Conservation (phyloP, 2,329 filamentous ascomycete species). For the Alternaria sp. region DNA sequence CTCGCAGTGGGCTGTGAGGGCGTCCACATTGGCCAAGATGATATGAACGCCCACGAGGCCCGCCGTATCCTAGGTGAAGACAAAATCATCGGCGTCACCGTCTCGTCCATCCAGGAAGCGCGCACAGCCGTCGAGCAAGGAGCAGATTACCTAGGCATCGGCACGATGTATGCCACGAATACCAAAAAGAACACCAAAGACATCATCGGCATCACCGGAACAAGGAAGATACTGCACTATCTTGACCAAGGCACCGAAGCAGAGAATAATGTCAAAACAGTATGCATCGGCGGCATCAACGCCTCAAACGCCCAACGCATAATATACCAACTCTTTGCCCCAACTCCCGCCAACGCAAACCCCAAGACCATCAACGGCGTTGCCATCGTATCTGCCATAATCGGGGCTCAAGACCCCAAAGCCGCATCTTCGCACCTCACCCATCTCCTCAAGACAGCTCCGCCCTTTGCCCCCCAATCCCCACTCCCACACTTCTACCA, state of each 20-base stretch:
- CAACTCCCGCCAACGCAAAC: conserved; percentile 24
- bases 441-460: conserved; percentile 56
- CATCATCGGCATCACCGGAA: conserved; percentile 76
- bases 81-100: conserved; percentile 88
- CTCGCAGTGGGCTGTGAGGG: conserved; percentile 86
- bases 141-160: conserved; percentile 91
- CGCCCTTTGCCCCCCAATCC: conserved; percentile 32
- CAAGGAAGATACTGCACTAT: conserved; percentile 68
- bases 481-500: conserved; percentile 23
- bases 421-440: conserved; percentile 66
- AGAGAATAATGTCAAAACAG: conserved; percentile 56
- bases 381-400: conserved; percentile 87
- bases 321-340: conserved; percentile 69
- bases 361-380: conserved; percentile 75
- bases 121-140: conserved; percentile 72
- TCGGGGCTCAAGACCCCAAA: conserved; percentile 73
- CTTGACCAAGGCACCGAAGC: conserved; percentile 55
- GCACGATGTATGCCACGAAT: conserved; percentile 82
- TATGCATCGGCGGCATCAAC: conserved; percentile 91
- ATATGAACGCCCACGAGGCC: conserved; percentile 74
- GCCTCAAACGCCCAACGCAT: conserved; percentile 75
- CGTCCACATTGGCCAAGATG: conserved; percentile 94
- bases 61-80: conserved; percentile 74
- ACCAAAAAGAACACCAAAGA: conserved; percentile 87
- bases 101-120: conserved; percentile 77